Evolutionary conservation across 192 early-diverging fungal species (phyloP).

Genomic region (Backusella liffmaniae): DNA sequence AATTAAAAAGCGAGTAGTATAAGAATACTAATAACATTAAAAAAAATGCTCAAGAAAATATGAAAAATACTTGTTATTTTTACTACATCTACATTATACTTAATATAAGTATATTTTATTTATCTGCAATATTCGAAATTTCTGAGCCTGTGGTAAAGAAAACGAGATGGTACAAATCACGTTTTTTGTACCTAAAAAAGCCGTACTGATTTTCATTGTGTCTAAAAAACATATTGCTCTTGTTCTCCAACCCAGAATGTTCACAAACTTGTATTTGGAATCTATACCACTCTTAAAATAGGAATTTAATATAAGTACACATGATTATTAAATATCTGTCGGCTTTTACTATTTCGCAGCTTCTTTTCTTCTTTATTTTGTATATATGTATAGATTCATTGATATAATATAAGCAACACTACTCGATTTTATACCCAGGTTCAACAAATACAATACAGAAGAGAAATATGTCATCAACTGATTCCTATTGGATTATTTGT

Average conservation of each 20-base stretch:
- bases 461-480: neutral
- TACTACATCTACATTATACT: no score
- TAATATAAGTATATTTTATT: neutral
- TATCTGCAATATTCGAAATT: neutral
- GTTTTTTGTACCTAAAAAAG: neutral
- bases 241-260: neutral
- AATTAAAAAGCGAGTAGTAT: neutral
- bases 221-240: neutral
- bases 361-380: neutral
- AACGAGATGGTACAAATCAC: neutral
- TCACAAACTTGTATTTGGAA: neutral
- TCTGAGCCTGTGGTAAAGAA: neutral
- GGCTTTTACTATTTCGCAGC: neutral
- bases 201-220: neutral
- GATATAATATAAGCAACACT: neutral
- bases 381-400: neutral
- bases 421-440: no score
- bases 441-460: neutral
- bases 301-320: neutral
- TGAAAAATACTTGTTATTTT: no score
- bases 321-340: neutral
- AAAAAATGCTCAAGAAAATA: neutral
- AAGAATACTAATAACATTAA: neutral
- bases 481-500: constrained; percentile 23
- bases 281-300: neutral